These are phyloP conservation scores for Ogataea populi-albae DNA, from an alignment of 805 yeast species.

Conservation along the genomic window DNA sequence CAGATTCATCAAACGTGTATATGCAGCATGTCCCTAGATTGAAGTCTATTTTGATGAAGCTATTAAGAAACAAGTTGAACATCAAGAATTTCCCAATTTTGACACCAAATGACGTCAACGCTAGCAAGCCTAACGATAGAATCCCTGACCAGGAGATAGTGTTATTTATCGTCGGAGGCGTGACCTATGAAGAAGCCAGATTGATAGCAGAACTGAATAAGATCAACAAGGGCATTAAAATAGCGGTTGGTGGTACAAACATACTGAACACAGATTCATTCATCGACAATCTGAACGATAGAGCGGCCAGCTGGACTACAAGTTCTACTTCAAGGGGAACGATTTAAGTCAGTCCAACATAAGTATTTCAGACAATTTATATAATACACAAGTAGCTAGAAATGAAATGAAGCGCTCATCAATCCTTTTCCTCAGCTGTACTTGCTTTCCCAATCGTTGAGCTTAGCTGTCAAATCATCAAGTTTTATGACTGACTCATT, in stretches of 20 bases:
- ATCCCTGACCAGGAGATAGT: constrained; percentile 62
- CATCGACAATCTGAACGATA: constrained; percentile 27
- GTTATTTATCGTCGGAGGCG: constrained; percentile 80
- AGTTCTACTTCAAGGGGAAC: not conserved
- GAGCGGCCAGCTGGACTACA: constrained; percentile 22
- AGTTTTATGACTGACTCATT: constrained; percentile 60
- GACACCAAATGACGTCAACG: constrained; percentile 18
- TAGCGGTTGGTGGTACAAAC: constrained; percentile 81
- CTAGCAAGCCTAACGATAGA: constrained; percentile 14
- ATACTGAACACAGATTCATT: constrained; percentile 46
- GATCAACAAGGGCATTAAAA: constrained; percentile 54
- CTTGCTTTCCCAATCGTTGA: constrained; percentile 76
- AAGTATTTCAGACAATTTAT: not conserved
- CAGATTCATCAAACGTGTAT: constrained; percentile 63
- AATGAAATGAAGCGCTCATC: too few relatives aligned
- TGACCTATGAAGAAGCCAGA: constrained; percentile 89
- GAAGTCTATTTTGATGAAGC: constrained; percentile 42
- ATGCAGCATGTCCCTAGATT: constrained; percentile 89
- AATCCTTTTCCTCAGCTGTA: constrained; percentile 45
- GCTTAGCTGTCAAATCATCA: constrained; percentile 69
- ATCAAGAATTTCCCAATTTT: constrained; percentile 16
- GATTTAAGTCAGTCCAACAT: not conserved
- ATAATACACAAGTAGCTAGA: too few relatives aligned
- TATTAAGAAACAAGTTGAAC: constrained; percentile 41
- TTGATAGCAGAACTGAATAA: constrained; percentile 68